Base-by-base conservation (phyloP, 768 basidiomycete species). In the Boletus pseudopeckii region DNA sequence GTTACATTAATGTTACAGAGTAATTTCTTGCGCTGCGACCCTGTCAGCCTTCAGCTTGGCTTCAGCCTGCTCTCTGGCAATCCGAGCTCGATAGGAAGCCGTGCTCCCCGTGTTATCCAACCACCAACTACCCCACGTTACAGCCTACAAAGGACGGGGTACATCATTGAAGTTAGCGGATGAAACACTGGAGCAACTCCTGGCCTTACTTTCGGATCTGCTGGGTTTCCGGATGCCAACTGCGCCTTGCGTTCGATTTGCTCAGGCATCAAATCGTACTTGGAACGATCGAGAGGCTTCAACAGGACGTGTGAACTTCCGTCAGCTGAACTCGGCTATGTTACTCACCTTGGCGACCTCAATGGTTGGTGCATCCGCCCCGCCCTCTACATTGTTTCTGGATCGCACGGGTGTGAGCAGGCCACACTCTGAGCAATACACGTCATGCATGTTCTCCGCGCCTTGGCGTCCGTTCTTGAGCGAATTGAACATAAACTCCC, bases 341-440 rank as follows among this genome's bases (percentile, higher is more conserved):
- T 7, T 14, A 34, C 59, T 17, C 9, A 59, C 59, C 24, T 32
- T 45, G 28, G 59, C 57, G 14, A 43, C 7, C 2, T 34, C 47
- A 13, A 60, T 52, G 11, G 46, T 59, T 4, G 59, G 57, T 17
- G 59, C 59, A 0, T 59, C 56, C 7, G 5, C 36, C 6, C 59
- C 59, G 10, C 59, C 59, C n/a, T 60, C 59, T 15, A 43, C 46
- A 14, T 55, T 60, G 36, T 59, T n/a, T 39, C 59, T 48, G 7
- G 59, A 60, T 11, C 59, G 52, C n/a, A 48, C 59, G 1, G 18
- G 13, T 2, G 53, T 60, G 18, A 60, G 37, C 33, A 54, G 18
- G 10, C 59, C 59, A n/a, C 59, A 60, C 43, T 60, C 59, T 5
- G 59, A 59, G 34, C 59, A 60, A 45, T 60, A 59, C 17, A 60